phyloP scores from a whole-genome alignment of 495 filamentous ascomycete species.

The Aspergillus funiculosus region DNA sequence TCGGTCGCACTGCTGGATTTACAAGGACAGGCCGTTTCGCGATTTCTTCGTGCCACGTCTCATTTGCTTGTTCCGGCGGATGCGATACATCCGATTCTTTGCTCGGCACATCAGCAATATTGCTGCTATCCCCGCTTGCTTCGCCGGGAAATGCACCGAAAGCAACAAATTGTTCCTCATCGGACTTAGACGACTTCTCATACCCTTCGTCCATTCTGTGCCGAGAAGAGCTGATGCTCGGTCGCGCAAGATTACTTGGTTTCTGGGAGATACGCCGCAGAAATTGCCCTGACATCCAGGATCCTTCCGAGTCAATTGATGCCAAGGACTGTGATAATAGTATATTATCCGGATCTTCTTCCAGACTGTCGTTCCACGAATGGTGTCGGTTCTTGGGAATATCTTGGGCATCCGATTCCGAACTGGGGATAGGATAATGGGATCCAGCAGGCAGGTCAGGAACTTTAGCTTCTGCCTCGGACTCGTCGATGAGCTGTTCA shows the following conservation, averaged over 20 bases:
- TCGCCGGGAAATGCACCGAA: conserved; percentile 39
- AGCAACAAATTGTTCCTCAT: conserved; percentile 54
- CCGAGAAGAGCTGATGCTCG: conserved; percentile 43
- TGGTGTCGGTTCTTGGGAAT: conserved; percentile 25
- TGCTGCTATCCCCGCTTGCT: conserved; percentile 32
- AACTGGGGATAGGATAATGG: conserved; percentile 23
- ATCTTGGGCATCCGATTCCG: conserved; percentile 28
- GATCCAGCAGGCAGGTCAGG: conserved; percentile 19
- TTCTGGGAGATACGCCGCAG: conserved; percentile 48
- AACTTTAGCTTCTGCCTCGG: conserved; percentile 23
- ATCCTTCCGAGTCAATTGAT: conserved; percentile 85
- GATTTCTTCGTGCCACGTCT: conserved; percentile 49
- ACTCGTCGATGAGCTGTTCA: conserved; percentile 28
- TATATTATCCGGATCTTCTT: conserved; percentile 31
- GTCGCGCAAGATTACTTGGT: conserved; percentile 37
- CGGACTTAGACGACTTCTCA: conserved; percentile 19
- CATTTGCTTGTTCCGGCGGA: conserved; percentile 23
- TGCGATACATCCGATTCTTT: conserved; percentile 21
- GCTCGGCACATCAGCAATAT: conserved; percentile 32
- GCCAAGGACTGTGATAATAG: conserved; percentile 68
- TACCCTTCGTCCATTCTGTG: conserved; percentile 22
- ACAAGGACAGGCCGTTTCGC: conserved; percentile 48
- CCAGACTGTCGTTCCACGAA: conserved; percentile 36
- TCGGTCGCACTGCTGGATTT: conserved; percentile 44
- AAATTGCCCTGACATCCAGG: conserved; percentile 78